Evolutionary conservation across 495 filamentous ascomycete genomes (phyloP), one percentile per base, ranked within the genome.

Genomic region (Pyronema omphalodes): DNA sequence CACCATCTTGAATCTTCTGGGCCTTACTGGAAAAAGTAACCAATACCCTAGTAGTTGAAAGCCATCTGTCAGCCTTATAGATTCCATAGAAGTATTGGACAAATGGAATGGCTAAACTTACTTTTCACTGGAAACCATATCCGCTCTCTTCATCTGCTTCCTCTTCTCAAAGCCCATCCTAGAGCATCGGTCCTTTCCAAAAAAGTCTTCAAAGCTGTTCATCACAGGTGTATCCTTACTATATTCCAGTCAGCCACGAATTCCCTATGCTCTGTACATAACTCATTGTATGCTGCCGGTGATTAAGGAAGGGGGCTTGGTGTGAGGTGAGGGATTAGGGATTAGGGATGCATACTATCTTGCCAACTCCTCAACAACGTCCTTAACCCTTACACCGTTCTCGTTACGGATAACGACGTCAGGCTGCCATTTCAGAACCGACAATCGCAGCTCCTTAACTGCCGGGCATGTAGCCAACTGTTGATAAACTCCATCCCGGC

Each of bases 101-200:
- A 14, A 7, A 7, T 37, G 18, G 0, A 19, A 29, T 8, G 37
- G 17, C 37, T 1, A 7, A 7, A 58, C 56, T 3, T 55, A 60
- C 58, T 57, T 60, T 9, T 60, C 58, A 7, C 43, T 44, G 6
- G 52, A 56, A 9, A 60, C 17, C 43, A 60, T 52, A 18, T 60
- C 53, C 35, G 8, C 43, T 6, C 57, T 36, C 5, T 15, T 15
- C 58, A 60, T 60, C 12, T 37, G 34, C 52, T 50, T 51, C 12
- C 6, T 9, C 6, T 44, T 40, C 9, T 60, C 53, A 39, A 55
- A 60, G 9, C 50, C 53, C 19, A 52, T 17, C 46, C 53, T 49
- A 1, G 19, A 35, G 34, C 58, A 60, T 9, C 58, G 44, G 17
- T 55, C 45, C 4, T 52, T 40, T n/a, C 44, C 52, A 40, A 58